Conservation (phyloP, 1,139 yeast genomes). For the Scheffersomyces insectosa region DNA sequence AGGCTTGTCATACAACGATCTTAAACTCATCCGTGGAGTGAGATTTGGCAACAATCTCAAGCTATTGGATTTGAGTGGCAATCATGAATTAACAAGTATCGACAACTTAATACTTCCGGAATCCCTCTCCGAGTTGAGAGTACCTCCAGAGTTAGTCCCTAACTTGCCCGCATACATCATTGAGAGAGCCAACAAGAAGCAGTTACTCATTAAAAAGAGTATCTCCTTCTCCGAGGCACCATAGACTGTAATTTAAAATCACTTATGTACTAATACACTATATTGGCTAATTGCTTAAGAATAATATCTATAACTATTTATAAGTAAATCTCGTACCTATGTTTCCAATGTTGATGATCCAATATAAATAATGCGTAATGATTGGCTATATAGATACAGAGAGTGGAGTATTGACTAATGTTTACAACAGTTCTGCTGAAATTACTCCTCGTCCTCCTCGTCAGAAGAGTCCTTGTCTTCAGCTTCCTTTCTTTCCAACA, state of each 20-base stretch:
- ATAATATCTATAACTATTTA: constrained; percentile 1
- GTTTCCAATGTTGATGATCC: too few relatives aligned
- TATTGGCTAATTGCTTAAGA: constrained; percentile 2
- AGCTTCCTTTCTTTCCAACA: constrained; percentile 62
- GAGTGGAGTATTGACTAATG: too few relatives aligned
- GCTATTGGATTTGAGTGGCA: constrained; percentile 44
- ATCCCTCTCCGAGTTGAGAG: constrained; percentile 35
- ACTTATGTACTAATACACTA: constrained; percentile 6
- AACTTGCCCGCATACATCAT: constrained; percentile 42
- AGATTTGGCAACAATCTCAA: constrained; percentile 37
- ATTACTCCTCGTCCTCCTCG: constrained; percentile 43
- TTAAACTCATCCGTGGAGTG: constrained; percentile 38
- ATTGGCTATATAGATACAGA: too few relatives aligned
- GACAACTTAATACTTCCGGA: constrained; percentile 43
- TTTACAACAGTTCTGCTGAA: constrained; percentile 11
- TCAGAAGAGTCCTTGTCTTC: constrained; percentile 48
- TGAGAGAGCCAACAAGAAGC: constrained; percentile 42
- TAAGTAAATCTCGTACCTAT: not conserved
- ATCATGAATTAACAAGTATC: constrained; percentile 39
- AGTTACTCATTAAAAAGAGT: constrained; percentile 26
- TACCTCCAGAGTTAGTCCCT: constrained; percentile 37
- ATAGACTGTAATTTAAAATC: constrained; percentile 3
- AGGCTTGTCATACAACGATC: constrained; percentile 42
- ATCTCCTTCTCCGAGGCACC: not conserved
- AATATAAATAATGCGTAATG: too few relatives aligned